Evolutionary conservation across 2,329 filamentous ascomycete genomes (phyloP).

Genomic region (Nemania sp.): DNA sequence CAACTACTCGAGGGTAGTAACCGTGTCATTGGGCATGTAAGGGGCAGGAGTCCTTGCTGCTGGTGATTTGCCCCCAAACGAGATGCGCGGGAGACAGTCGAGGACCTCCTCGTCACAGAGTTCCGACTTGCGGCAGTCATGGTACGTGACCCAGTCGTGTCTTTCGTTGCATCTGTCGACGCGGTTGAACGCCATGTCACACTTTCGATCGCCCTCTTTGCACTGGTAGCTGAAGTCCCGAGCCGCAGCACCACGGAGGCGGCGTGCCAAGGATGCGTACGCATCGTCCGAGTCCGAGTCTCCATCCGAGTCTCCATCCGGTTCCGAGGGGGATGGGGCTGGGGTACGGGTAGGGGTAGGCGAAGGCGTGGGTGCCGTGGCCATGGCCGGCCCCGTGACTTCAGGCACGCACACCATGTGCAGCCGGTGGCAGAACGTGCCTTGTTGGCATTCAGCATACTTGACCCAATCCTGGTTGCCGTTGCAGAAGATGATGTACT

Average conservation of each 20-base stretch:
- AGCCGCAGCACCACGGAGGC: background rate
- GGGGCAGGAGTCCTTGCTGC: too few relatives aligned
- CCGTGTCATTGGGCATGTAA: too few relatives aligned
- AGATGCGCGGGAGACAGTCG: constrained; percentile 16
- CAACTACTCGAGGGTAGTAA: too few relatives aligned
- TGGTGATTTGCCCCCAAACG: too few relatives aligned
- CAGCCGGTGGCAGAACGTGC: constrained; percentile 21
- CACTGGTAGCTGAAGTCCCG: background rate
- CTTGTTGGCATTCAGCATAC: constrained; percentile 3
- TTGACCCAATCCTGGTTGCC: constrained; percentile 12
- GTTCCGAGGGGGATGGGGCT: too few relatives aligned
- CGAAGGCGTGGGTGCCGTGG: background rate
- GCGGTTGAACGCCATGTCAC: constrained; percentile 13
- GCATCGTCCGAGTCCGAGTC: too few relatives aligned
- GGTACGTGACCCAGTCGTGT: constrained; percentile 21
- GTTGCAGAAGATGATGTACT: constrained; percentile 11
- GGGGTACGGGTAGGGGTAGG: background rate
- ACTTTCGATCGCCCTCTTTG: constrained; percentile 22
- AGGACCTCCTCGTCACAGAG: background rate
- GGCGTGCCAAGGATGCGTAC: background rate
- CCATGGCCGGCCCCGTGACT: background rate
- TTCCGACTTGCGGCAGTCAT: constrained; percentile 22
- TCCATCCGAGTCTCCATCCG: too few relatives aligned
- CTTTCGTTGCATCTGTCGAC: constrained; percentile 21
- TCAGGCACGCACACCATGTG: constrained; percentile 14